These are phyloP conservation scores for Trichosanthes truncata DNA, from an alignment of 306 rosid genomes.

Conservation along the genomic window DNA sequence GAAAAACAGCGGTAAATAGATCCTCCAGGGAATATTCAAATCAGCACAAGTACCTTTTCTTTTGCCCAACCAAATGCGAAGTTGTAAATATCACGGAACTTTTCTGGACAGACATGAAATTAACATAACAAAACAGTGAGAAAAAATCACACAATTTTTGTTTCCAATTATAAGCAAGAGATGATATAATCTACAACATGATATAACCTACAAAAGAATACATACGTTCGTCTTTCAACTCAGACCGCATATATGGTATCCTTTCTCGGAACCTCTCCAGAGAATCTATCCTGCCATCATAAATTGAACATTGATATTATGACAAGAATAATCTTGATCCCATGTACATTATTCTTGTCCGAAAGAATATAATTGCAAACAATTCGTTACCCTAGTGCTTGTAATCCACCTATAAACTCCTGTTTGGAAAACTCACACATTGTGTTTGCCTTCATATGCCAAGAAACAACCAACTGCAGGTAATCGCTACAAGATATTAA, in stretches of 20 bases:
- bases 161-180: background rate
- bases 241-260: conserved; percentile 81
- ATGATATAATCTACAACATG: background rate
- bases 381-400: conserved; percentile 65
- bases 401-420: conserved; percentile 84
- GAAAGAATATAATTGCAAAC: background rate
- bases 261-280: conserved; percentile 84
- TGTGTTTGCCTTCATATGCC: conserved; percentile 99
- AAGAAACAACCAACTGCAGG: conserved; percentile 92
- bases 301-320: background rate
- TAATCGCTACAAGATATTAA: conserved; percentile 14
- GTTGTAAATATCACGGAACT: conserved; percentile 91
- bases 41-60: conserved; percentile 61
- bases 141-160: background rate
- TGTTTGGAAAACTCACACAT: conserved; percentile 98
- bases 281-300: conserved; percentile 82
- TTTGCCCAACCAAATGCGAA: conserved; percentile 99
- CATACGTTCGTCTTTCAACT: conserved; percentile 95
- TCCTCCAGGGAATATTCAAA: background rate
- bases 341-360: conserved; percentile 1
- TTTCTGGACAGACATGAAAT: conserved; percentile 52
- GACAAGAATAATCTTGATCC: background rate
- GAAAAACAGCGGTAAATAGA: background rate
- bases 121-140: background rate
- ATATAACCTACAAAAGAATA: background rate